Percentiles rank a stretch among this genome's conserved stretches.
phyloP scores from a whole-genome alignment of 169 alveolate genomes.

The Plasmodium cynomolgi region DNA sequence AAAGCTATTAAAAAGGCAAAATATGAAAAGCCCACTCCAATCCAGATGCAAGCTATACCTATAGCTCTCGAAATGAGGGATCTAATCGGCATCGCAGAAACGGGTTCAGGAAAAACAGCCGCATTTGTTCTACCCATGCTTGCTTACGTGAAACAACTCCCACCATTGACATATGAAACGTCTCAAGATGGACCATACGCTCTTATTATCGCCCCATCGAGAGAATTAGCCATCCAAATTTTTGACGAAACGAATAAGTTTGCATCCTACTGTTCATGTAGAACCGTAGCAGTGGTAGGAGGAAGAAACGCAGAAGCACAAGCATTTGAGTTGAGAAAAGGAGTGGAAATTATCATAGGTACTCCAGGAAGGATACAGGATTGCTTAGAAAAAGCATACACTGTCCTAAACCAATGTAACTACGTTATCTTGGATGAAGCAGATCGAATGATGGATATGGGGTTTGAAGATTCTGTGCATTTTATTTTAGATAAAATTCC shows the following conservation, averaged over 20 bases:
- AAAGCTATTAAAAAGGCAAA: conserved; percentile 85
- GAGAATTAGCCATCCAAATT: conserved; percentile 96
- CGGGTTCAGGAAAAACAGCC: conserved; percentile 97
- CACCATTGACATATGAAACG: conserved; percentile 92
- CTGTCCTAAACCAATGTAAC: conserved; percentile 94
- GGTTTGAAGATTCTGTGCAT: conserved; percentile 96
- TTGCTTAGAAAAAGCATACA: conserved; percentile 92
- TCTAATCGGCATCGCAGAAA: conserved; percentile 98
- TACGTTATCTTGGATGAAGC: conserved; percentile 98
- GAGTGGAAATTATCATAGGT: conserved; percentile 96
- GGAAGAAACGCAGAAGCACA: conserved; percentile 95
- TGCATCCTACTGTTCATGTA: conserved; percentile 85
- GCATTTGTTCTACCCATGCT: conserved; percentile 97
- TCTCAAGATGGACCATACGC: conserved; percentile 97
- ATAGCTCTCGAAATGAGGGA: conserved; percentile 94
- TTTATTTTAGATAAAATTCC: conserved; percentile 92
- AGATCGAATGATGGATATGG: conserved; percentile 98
- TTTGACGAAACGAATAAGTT: conserved; percentile 93
- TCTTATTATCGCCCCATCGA: conserved; percentile 94
- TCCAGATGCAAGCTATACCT: conserved; percentile 97
- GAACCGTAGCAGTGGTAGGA: conserved; percentile 96
- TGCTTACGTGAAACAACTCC: conserved; percentile 89
- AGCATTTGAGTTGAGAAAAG: conserved; percentile 93
- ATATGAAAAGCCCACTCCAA: conserved; percentile 94
- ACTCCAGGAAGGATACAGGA: conserved; percentile 99